phyloP scores from a whole-genome alignment of 225 moss, liverwort and hornwort species.

The Physcomitrellopsis africana region DNA sequence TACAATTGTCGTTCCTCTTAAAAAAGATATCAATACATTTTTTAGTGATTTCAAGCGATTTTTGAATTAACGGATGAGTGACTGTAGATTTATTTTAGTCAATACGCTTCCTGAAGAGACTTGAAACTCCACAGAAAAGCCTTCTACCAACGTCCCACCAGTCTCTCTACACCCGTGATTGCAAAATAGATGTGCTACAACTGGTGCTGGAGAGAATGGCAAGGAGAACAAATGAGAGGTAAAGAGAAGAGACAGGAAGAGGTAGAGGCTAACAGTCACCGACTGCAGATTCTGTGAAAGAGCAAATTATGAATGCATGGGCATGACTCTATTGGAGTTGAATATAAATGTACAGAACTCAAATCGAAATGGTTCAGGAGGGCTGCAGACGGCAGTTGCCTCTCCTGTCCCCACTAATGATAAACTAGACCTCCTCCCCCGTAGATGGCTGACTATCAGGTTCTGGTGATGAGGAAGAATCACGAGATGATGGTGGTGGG shows the following conservation, averaged over 20 bases:
- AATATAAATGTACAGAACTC: slow-evolving; percentile 68
- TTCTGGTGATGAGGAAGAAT: slow-evolving; percentile 30
- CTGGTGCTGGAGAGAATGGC: slow-evolving; percentile 7
- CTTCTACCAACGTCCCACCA: slow-evolving; percentile 7
- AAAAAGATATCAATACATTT: too few relatives aligned
- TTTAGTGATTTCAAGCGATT: too few relatives aligned
- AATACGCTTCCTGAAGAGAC: background rate
- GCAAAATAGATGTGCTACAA: background rate
- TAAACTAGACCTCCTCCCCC: slow-evolving; percentile 32
- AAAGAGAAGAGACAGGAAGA: background rate
- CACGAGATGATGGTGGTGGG: slow-evolving; percentile 20
- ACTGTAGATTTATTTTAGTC: too few relatives aligned
- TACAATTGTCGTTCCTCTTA: too few relatives aligned
- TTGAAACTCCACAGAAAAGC: slow-evolving; percentile 2
- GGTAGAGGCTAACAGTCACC: background rate
- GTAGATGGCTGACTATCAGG: slow-evolving; percentile 34
- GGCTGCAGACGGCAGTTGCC: slow-evolving; percentile 52
- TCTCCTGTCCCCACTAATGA: slow-evolving; percentile 43
- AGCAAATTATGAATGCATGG: slow-evolving; percentile 51
- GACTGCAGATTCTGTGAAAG: slow-evolving; percentile 15
- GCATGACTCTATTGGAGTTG: slow-evolving; percentile 57
- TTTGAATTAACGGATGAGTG: too few relatives aligned
- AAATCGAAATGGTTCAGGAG: slow-evolving; percentile 57
- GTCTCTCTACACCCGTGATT: background rate
- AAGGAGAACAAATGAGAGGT: background rate